Base-by-base conservation (phyloP, 2,329 filamentous ascomycete genomes). In the Didymella pinodella region DNA sequence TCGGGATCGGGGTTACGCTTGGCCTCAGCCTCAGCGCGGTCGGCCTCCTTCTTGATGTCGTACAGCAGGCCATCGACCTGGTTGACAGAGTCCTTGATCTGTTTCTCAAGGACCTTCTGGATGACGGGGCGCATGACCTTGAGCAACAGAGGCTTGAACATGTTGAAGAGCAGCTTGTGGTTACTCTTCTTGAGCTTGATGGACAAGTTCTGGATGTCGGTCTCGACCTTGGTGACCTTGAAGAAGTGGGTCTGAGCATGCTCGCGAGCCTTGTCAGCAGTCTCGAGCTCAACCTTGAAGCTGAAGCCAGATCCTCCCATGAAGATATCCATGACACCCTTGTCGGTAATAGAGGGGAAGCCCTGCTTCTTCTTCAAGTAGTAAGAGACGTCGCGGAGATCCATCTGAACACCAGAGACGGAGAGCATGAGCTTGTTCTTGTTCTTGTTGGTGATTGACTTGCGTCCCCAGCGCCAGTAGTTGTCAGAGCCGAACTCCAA, bases 361-460 rank as follows among this genome's bases (percentile, higher is more conserved):
- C 95, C 94, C 71, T 93, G 82, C 86, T 99, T 98, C 80, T 90
- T 91, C 82, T 95, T 95, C 80, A 99, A 84, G 78, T 98, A 93
- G 84, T 93, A 98, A 77, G 91, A 92, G 63, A 99, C 92, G 54
- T 77, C 75, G 31, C 78, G 64, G 44, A 98, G 83, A 67, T 99
- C 95, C 83, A 94, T 93, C 82, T 99, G 95, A 40, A 99, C 85
- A 52, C 95, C 94, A 25, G 91, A 90, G 3, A 95, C 90, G 62
- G 92, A 90, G 63, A 98, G 84, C 83, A 95, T 92, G 65, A 94
- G 83, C 77, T 89, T 89, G 79, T 97, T 93, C 79, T 91, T 89
- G 78, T 88, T 89, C 83, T 89, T 92, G 83, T 86, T 96, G 70
- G 85, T 82, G 69, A 93, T 84, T 76, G 89, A 89, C 88, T 96